Conservation (phyloP, 164 flowering plant genomes). For the Magnolia kwangsiensis region DNA sequence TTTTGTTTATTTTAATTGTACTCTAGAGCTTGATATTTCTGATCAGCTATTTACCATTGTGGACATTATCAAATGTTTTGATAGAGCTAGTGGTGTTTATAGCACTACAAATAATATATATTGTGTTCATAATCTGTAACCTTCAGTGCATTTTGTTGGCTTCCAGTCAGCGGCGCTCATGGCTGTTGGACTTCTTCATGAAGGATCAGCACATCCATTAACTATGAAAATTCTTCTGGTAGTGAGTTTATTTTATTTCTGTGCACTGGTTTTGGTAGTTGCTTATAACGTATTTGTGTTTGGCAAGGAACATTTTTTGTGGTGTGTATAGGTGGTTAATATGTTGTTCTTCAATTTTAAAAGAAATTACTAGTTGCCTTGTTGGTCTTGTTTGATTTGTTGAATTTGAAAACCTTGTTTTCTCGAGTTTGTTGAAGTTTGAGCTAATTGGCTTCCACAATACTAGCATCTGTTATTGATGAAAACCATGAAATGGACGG, state of each 20-base stretch:
- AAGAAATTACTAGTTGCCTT: no score
- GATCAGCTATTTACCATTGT: no score
- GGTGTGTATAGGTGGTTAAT: neutral
- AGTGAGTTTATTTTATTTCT: conserved; percentile 11
- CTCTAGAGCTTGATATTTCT: no score
- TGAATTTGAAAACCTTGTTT: neutral
- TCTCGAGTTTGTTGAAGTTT: no score
- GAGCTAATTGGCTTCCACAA: no score
- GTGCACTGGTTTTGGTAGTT: neutral
- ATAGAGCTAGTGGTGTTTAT: no score
- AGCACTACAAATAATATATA: no score
- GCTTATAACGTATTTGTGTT: neutral
- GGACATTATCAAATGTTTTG: no score
- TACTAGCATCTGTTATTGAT: no score
- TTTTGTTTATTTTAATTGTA: no score
- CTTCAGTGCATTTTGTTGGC: conserved; percentile 5
- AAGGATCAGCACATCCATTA: conserved; percentile 90
- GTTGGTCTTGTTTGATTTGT: neutral
- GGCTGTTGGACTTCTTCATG: conserved; percentile 84
- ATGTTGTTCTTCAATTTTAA: no score
- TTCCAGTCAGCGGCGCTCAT: conserved; percentile 90
- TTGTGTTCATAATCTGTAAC: neutral
- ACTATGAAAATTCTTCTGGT: conserved; percentile 90
- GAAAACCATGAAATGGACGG: no score
- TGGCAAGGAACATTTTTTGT: neutral